Base-by-base conservation (phyloP, 2,329 filamentous ascomycete species). In the Sclerotinia sclerotiorum region DNA sequence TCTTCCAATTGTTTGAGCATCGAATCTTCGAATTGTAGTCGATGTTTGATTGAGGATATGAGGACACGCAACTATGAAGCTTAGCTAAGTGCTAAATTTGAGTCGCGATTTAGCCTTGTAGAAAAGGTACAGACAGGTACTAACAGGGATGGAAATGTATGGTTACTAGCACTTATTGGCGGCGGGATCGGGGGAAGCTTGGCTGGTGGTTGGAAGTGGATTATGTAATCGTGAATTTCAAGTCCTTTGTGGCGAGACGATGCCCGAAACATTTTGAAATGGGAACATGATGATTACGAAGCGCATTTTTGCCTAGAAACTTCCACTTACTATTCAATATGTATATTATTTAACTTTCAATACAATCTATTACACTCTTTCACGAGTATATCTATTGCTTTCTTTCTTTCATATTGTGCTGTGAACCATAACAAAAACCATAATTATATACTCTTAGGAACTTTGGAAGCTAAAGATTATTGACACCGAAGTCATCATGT, bases 31-130 rank as follows among this genome's bases (percentile, higher is more conserved):
- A 48, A 10, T 24, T 63, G 5, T 27, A 24, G 35, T 63, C 54
- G 56, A 46, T 13, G 49, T 44, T 67, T 42, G 51, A 35, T n/a
- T 51, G 52, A 48, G 15, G 42, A 58, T 68, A 42, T 72, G 71
- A 75, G 74, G 74, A 74, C 73, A 76, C 73, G 74, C 72, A 74
- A 71, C 73, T 70, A 69, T 69, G 72, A 65, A 57, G 61, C 70
- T 71, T 69, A 67, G 62, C 69, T 70, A 70, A 66, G 58, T 69
- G 49, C 55, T 55, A 60, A 54, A 19, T 42, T 11, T 42, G 29
- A 61, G 32, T 62, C 56, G 57, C 65, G 56, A 64, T 29, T 49
- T 62, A 62, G 58, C 44, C 58, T 62, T 44, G 29, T n/a, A 32
- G 29, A 63, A 55, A 49, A 68, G 67, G 67, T 68, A 57, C 61